Conservation (phyloP, 306 rosid species). For the Abrus pulchellus region DNA sequence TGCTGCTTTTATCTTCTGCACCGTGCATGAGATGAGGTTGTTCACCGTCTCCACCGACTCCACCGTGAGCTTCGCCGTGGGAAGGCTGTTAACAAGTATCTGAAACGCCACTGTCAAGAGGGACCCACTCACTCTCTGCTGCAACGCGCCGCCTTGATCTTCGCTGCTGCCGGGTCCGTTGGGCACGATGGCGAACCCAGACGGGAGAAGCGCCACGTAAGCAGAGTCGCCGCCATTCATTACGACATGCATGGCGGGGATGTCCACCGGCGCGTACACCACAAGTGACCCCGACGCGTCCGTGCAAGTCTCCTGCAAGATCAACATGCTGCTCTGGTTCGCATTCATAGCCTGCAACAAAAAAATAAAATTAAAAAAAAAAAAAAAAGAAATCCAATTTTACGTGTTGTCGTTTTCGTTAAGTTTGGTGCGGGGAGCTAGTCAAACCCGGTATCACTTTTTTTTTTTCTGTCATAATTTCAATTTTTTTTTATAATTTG, state of each 20-base stretch:
- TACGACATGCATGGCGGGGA: slow-evolving; percentile 93
- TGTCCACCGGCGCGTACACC: slow-evolving; percentile 98
- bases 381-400: neutral
- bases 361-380: neutral
- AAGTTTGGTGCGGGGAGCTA: neutral
- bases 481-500: no score
- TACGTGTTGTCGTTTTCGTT: slow-evolving; percentile 42
- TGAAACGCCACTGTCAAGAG: slow-evolving; percentile 92
- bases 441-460: slow-evolving; percentile 57
- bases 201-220: slow-evolving; percentile 87
- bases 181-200: slow-evolving; percentile 82
- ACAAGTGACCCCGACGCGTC: slow-evolving; percentile 91
- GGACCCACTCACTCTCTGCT: slow-evolving; percentile 63
- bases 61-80: slow-evolving; percentile 88
- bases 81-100: slow-evolving; percentile 87
- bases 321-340: slow-evolving; percentile 94
- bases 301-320: slow-evolving; percentile 86
- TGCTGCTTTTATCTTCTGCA: slow-evolving; percentile 90
- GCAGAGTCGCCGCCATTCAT: slow-evolving; percentile 98
- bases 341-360: slow-evolving; percentile 72
- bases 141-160: slow-evolving; percentile 14
- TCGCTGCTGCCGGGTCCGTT: slow-evolving; percentile 56
- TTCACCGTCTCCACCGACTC: slow-evolving; percentile 98
- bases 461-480: neutral
- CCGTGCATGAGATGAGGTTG: slow-evolving; percentile 88